Conservation (phyloP, 768 basidiomycete species). For the Suillus sp. region DNA sequence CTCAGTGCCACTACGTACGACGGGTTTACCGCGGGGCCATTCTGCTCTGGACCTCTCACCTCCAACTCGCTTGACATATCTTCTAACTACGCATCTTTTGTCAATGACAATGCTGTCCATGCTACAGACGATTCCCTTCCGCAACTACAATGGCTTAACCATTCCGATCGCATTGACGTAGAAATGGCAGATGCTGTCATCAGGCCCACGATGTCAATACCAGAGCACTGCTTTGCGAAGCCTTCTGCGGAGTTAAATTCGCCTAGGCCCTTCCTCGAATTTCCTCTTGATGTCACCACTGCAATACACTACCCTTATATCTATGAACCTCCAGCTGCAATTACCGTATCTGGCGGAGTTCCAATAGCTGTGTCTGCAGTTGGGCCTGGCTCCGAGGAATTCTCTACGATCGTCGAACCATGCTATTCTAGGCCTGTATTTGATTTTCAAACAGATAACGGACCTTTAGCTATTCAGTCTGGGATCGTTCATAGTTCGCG, state of each 20-base stretch:
- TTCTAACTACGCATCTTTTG: not conserved
- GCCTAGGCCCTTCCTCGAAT: not conserved
- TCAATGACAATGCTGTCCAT: not conserved
- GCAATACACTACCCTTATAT: not conserved
- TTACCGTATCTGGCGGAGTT: not conserved
- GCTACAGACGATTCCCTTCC: too few species aligned
- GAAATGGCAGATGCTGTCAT: not conserved
- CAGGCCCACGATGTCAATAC: too few species aligned
- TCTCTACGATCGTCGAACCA: not conserved
- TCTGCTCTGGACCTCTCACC: not conserved
- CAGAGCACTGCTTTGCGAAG: not conserved
- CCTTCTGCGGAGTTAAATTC: too few species aligned
- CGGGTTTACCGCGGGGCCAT: not conserved
- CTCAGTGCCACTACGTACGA: not conserved
- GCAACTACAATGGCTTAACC: not conserved
- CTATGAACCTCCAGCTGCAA: not conserved
- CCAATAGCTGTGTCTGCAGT: not conserved
- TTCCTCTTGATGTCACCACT: not conserved
- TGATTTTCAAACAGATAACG: not conserved
- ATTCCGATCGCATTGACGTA: not conserved
- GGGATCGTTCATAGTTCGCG: not conserved
- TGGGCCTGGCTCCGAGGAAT: not conserved
- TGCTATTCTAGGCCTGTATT: conserved; percentile 2
- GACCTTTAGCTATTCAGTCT: not conserved
- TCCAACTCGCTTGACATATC: not conserved